These are phyloP conservation scores for Telfairia occidentalis DNA, from an alignment of 331 rosid genomes.

Conservation along the genomic window DNA sequence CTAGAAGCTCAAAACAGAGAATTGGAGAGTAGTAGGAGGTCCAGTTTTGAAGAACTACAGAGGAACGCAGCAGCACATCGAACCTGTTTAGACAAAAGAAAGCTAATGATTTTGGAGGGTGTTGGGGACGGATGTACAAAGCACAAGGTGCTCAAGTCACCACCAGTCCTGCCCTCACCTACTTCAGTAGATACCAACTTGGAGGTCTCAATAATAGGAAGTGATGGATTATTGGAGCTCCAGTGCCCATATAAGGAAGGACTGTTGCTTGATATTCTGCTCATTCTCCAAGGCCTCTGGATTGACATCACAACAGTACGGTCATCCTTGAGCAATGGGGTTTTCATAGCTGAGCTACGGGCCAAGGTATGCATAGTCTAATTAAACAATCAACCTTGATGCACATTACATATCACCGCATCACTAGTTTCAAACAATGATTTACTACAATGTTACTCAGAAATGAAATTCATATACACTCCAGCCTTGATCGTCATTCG, in stretches of 20 bases:
- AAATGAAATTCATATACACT: background rate
- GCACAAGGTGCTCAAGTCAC: constrained; percentile 22
- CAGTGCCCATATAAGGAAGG: constrained; percentile 71
- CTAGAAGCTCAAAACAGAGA: constrained; percentile 50
- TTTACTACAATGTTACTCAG: background rate
- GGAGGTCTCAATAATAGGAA: constrained; percentile 82
- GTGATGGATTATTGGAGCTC: constrained; percentile 74
- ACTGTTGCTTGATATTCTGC: constrained; percentile 69
- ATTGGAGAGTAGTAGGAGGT: constrained; percentile 32
- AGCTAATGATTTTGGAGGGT: constrained; percentile 63
- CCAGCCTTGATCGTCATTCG: background rate
- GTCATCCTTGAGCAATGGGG: constrained; percentile 53
- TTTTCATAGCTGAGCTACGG: constrained; percentile 54
- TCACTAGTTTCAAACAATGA: background rate
- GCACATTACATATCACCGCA: background rate
- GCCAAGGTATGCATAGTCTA: constrained; percentile 37
- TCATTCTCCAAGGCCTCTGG: constrained; percentile 43
- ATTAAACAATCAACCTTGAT: background rate
- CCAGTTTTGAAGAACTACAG: constrained; percentile 18
- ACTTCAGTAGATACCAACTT: constrained; percentile 29
- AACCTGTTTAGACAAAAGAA: constrained; percentile 41
- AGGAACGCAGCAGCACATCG: constrained; percentile 11
- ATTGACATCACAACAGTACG: constrained; percentile 66
- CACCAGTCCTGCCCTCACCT: background rate
- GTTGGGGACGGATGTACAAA: constrained; percentile 23